Conservation (phyloP, 768 basidiomycete genomes). For the Xerocomus potaroensis region DNA sequence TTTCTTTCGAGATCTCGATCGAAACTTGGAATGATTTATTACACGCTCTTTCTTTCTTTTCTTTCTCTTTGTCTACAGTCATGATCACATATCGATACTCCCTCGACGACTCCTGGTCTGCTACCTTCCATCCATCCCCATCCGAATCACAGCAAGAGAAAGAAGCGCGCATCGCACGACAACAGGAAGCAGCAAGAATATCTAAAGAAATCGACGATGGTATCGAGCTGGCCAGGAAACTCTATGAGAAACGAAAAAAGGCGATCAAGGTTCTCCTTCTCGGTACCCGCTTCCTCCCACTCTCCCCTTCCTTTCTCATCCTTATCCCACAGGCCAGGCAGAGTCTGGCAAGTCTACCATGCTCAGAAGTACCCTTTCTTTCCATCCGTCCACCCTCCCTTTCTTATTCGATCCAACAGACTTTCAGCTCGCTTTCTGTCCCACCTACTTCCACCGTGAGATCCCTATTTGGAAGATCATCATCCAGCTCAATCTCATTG, state of each 20-base stretch:
- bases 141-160: conserved; percentile 11
- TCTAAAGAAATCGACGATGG: conserved; percentile 28
- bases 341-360: conserved; percentile 32
- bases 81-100: conserved; percentile 1
- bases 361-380: conserved; percentile 20
- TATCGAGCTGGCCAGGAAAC: conserved; percentile 24
- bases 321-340: conserved; percentile 21
- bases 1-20: not conserved
- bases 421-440: conserved; percentile 64
- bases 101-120: conserved; percentile 23
- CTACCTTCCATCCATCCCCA: conserved; percentile 14
- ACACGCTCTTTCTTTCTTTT: too few relatives aligned
- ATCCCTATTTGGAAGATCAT: conserved; percentile 57
- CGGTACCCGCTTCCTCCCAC: conserved; percentile 2
- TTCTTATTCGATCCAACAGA: conserved; percentile 36
- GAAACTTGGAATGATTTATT: too few relatives aligned
- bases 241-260: conserved; percentile 21
- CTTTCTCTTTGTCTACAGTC: not conserved
- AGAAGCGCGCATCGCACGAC: conserved; percentile 6
- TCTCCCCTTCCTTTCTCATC: accelerated
- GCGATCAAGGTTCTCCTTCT: conserved; percentile 29
- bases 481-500: conserved; percentile 66
- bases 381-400: not conserved
- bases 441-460: conserved; percentile 55
- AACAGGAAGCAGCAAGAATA: conserved; percentile 22